Evolutionary conservation across 306 rosid genomes (phyloP).

Genomic region (Vigna mungo): DNA sequence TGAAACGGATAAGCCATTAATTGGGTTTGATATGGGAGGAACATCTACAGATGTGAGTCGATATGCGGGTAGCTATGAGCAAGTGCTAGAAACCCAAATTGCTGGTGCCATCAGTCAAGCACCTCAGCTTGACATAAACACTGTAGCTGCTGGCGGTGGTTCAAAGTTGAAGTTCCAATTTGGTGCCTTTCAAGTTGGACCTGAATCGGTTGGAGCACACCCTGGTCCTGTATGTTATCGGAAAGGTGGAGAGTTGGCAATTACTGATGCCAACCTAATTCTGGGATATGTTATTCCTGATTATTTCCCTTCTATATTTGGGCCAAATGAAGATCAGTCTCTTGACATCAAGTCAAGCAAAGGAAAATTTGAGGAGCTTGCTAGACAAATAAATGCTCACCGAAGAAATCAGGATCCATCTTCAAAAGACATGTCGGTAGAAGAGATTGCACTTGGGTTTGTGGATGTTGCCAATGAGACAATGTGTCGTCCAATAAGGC

Average conservation of each 20-base stretch:
- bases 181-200: slow-evolving; percentile 88
- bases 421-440: slow-evolving; percentile 78
- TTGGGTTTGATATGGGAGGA: slow-evolving; percentile 99
- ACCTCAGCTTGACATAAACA: slow-evolving; percentile 95
- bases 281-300: slow-evolving; percentile 92
- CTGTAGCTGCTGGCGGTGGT: slow-evolving; percentile 99
- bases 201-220: slow-evolving; percentile 98
- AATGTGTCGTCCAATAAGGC: slow-evolving; percentile 96
- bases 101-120: slow-evolving; percentile 95
- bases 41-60: slow-evolving; percentile 98
- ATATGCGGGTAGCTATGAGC: slow-evolving; percentile 91
- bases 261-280: slow-evolving; percentile 92
- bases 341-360: slow-evolving; percentile 73
- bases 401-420: slow-evolving; percentile 71
- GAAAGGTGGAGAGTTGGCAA: slow-evolving; percentile 94
- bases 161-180: slow-evolving; percentile 89
- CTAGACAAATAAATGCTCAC: slow-evolving; percentile 70
- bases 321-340: slow-evolving; percentile 82
- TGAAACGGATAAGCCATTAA: slow-evolving; percentile 85
- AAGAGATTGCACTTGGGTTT: slow-evolving; percentile 86
- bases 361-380: slow-evolving; percentile 77
- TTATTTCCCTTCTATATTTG: slow-evolving; percentile 92
- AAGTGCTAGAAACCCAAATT: slow-evolving; percentile 91
- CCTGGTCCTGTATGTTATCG: slow-evolving; percentile 96
- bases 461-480: slow-evolving; percentile 96